Evolutionary conservation across 306 rosid genomes (phyloP).

Genomic region (Purshia tridentata): DNA sequence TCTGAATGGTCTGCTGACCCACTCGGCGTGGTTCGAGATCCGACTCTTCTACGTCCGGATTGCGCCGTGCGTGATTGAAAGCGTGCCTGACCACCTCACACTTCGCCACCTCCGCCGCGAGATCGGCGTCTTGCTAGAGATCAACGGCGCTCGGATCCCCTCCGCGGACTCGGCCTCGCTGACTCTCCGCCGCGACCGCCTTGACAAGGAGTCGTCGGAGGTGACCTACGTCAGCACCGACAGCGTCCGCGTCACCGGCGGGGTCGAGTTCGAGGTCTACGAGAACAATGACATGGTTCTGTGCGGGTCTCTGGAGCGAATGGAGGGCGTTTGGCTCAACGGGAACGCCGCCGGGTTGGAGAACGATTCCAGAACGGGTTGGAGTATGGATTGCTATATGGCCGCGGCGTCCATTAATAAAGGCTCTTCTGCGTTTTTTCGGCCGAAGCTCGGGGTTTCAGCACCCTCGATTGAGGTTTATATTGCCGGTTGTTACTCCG

Average conservation of each 20-base stretch:
- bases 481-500: conserved; percentile 80
- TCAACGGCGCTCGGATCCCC: conserved; percentile 55
- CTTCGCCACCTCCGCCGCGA: conserved; percentile 60
- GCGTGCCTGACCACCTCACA: conserved; percentile 59
- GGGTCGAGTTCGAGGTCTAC: conserved; percentile 73
- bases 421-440: conserved; percentile 66
- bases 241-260: conserved; percentile 58
- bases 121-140: conserved; percentile 58
- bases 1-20: conserved; percentile 37
- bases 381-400: conserved; percentile 77
- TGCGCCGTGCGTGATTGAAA: conserved; percentile 53
- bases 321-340: conserved; percentile 56
- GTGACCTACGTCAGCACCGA: conserved; percentile 91
- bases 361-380: conserved; percentile 45
- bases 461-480: conserved; percentile 78
- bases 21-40: conserved; percentile 56
- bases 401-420: conserved; percentile 47
- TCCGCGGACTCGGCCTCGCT: conserved; percentile 42
- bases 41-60: conserved; percentile 72
- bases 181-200: conserved; percentile 64
- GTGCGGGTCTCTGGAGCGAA: conserved; percentile 73
- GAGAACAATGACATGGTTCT: conserved; percentile 71
- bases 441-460: conserved; percentile 69
- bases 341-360: conserved; percentile 43
- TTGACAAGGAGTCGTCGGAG: conserved; percentile 68